A percentile compares a stretch with the other conserved stretches of the same genome.
These are phyloP conservation scores for Coemansia sp. DNA, from an alignment of 192 early-diverging fungal genomes.

Conservation along the genomic window DNA sequence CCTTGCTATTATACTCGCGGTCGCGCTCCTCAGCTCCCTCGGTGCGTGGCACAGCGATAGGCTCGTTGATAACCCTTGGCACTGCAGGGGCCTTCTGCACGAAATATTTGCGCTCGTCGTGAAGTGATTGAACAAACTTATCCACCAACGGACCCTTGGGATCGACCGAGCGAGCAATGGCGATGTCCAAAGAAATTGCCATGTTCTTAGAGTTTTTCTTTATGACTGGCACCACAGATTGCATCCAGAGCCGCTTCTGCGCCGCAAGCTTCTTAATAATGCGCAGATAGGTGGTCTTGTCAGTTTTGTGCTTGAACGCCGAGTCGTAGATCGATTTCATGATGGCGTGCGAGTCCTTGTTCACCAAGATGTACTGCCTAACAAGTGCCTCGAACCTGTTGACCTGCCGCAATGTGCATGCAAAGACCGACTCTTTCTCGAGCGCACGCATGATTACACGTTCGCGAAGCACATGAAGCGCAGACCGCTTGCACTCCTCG, in stretches of 20 bases:
- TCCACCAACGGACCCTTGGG: slow-evolving; percentile 21
- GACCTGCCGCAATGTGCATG: neutral
- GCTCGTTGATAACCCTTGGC: slow-evolving; percentile 2
- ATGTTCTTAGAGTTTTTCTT: neutral
- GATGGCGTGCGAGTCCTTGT: slow-evolving; percentile 5
- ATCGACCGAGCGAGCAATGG: slow-evolving; percentile 18
- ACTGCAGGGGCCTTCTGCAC: neutral
- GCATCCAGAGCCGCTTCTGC: slow-evolving; percentile 15
- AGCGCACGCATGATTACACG: slow-evolving; percentile 21
- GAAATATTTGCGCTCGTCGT: slow-evolving; percentile 15
- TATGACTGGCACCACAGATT: neutral
- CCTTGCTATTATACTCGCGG: neutral
- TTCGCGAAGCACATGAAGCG: slow-evolving; percentile 34
- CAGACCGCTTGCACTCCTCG: slow-evolving; percentile 1
- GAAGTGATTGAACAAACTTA: slow-evolving; percentile 22
- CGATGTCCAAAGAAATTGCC: slow-evolving; percentile 4
- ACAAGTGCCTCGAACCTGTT: slow-evolving; percentile 3
- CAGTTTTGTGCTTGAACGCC: slow-evolving; percentile 11
- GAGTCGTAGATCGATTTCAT: slow-evolving; percentile 6
- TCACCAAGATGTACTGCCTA: slow-evolving; percentile 7
- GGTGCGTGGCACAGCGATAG: slow-evolving; percentile 12
- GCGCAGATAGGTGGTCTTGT: slow-evolving; percentile 37
- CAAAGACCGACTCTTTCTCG: slow-evolving; percentile 18
- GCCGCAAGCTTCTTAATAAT: slow-evolving; percentile 14
- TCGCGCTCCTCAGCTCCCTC: slow-evolving; percentile 35